phyloP scores from a whole-genome alignment of 257 asterid genomes.

The Vinca minor region DNA sequence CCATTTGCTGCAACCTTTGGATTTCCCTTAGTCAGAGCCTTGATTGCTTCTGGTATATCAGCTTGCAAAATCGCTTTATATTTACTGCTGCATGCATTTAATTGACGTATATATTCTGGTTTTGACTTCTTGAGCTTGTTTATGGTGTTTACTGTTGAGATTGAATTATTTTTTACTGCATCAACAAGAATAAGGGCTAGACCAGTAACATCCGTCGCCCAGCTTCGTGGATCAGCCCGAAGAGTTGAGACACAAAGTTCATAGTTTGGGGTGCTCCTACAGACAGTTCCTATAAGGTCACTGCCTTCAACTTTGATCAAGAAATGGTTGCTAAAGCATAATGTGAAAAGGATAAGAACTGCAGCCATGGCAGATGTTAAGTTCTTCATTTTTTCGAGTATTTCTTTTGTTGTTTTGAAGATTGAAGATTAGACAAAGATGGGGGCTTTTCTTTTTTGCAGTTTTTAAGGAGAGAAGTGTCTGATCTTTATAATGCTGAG shows the following conservation, averaged over 20 bases:
- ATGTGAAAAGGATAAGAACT: background rate
- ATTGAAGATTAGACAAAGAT: too few species aligned
- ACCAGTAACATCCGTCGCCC: background rate
- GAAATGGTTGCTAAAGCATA: background rate
- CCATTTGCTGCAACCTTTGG: conserved; percentile 53
- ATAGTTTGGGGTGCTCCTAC: conserved; percentile 7
- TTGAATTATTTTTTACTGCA: conserved; percentile 7
- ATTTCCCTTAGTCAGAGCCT: conserved; percentile 28
- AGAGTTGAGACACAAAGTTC: conserved; percentile 3
- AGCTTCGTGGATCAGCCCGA: background rate
- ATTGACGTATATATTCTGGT: background rate
- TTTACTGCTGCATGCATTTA: conserved; percentile 11
- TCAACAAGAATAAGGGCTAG: conserved; percentile 5
- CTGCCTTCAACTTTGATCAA: background rate
- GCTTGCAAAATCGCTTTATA: background rate
- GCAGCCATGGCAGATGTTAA: background rate
- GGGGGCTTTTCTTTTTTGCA: too few species aligned
- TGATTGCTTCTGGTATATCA: conserved; percentile 38
- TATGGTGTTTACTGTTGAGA: background rate
- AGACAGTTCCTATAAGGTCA: background rate
- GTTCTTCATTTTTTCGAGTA: conserved; percentile 3
- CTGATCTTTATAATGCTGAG: too few species aligned
- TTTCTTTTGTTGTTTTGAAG: too few species aligned
- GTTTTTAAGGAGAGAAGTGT: too few species aligned
- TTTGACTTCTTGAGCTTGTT: conserved; percentile 1